Evolutionary conservation across 805 yeast species (phyloP).

Genomic region (Wickerhamiella parazyma): DNA sequence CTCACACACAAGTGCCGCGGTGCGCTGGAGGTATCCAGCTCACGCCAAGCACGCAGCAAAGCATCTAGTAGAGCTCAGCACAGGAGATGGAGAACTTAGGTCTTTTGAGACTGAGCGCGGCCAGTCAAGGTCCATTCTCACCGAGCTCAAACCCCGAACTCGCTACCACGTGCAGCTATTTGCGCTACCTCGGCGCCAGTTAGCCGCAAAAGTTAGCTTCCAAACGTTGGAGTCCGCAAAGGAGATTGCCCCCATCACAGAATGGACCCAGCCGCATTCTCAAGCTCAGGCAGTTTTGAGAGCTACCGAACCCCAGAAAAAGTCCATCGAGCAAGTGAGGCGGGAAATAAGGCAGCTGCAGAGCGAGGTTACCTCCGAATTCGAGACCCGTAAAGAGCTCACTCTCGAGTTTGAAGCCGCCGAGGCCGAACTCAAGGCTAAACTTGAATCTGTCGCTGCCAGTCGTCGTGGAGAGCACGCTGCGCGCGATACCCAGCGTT

Average conservation of each 20-base stretch:
- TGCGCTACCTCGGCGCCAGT: slow-evolving; percentile 18
- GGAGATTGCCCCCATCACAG: slow-evolving; percentile 1
- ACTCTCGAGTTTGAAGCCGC: slow-evolving; percentile 22
- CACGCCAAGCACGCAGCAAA: slow-evolving; percentile 7
- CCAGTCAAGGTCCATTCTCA: slow-evolving; percentile 23
- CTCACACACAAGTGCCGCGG: slow-evolving; percentile 1
- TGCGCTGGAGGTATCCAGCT: slow-evolving; percentile 9
- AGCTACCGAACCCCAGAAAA: slow-evolving; percentile 8
- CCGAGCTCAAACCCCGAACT: slow-evolving; percentile 24
- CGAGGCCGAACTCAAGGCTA: slow-evolving; percentile 20
- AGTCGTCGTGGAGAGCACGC: slow-evolving; percentile 23
- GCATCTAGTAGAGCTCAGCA: background rate
- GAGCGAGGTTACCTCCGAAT: slow-evolving; percentile 23
- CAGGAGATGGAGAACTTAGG: background rate
- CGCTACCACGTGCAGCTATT: slow-evolving; percentile 24
- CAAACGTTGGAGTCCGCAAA: slow-evolving; percentile 2
- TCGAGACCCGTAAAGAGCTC: slow-evolving; percentile 17
- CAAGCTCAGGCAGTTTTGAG: background rate
- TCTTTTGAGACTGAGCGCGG: slow-evolving; percentile 24
- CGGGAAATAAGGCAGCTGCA: slow-evolving; percentile 21
- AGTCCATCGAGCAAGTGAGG: slow-evolving; percentile 7
- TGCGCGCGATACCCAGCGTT: slow-evolving; percentile 23
- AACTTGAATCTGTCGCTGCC: slow-evolving; percentile 22
- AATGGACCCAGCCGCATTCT: slow-evolving; percentile 4
- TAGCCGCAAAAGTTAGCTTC: background rate